Evolutionary conservation across 1,284 basidiomycete genomes (phyloP).

Genomic region (Boletus austroedulis): DNA sequence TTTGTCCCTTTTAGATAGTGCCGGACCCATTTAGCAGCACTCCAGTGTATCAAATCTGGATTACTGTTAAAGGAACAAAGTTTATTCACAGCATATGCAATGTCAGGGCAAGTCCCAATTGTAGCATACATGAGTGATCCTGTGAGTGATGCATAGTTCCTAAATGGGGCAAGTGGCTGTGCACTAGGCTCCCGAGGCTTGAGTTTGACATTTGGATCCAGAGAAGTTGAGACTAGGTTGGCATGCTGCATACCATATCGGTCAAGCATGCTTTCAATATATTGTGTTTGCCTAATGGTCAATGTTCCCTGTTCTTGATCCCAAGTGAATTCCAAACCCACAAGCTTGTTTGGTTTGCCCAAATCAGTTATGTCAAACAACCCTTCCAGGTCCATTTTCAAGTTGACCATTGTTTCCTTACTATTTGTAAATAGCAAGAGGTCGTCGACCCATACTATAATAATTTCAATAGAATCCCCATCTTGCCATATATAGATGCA

Average conservation of each 20-base stretch:
- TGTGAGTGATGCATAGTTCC: not conserved
- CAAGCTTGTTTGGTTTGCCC: not conserved
- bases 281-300: not conserved
- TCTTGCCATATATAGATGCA: not conserved
- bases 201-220: not conserved
- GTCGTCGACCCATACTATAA: not conserved
- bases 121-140: conserved; percentile 2
- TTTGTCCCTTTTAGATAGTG: not conserved
- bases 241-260: not conserved
- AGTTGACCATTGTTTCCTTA: not conserved
- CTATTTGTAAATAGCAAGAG: not conserved
- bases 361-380: conserved; percentile 1
- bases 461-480: not conserved
- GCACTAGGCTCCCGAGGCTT: not conserved
- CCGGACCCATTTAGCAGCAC: not conserved
- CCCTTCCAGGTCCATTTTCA: not conserved
- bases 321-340: not conserved
- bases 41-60: not conserved
- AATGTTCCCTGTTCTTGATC: not conserved
- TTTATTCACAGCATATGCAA: not conserved
- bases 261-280: not conserved
- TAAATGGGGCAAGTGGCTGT: not conserved
- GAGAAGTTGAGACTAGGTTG: not conserved
- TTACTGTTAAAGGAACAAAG: not conserved
- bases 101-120: not conserved